These are phyloP conservation scores for Straminergon stramineum DNA, from an alignment of 225 moss, liverwort and hornwort species.

Conservation along the genomic window DNA sequence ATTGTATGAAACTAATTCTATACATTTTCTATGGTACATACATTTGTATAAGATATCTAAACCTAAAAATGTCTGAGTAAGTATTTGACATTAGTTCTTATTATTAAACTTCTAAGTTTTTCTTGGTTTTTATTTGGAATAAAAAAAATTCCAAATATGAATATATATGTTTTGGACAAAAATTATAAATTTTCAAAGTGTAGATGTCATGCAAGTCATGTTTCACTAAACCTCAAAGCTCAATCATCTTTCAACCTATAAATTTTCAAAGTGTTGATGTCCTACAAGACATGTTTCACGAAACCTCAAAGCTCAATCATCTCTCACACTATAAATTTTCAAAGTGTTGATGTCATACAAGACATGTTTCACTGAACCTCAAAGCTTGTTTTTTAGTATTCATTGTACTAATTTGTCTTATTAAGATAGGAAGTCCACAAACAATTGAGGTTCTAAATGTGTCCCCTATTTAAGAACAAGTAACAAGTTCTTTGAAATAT, in stretches of 20 bases:
- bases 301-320: not conserved
- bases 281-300: too few species aligned
- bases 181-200: not conserved
- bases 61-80: not conserved
- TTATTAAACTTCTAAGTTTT: not conserved
- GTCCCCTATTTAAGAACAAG: accelerated
- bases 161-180: too few species aligned
- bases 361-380: too few species aligned
- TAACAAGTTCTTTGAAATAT: not conserved
- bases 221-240: not conserved
- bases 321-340: too few species aligned
- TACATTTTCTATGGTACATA: too few species aligned
- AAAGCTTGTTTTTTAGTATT: accelerated
- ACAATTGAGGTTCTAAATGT: accelerated
- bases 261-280: too few species aligned
- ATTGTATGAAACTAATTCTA: not conserved
- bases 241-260: too few species aligned
- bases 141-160: not conserved
- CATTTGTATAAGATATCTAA: not conserved
- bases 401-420: accelerated
- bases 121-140: accelerated
- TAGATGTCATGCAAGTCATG: not conserved
- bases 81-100: not conserved
- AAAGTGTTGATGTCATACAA: too few species aligned
- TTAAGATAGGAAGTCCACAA: not conserved